Base-by-base conservation (phyloP, 75 land plant species). In the Pinus tabuliformis region DNA sequence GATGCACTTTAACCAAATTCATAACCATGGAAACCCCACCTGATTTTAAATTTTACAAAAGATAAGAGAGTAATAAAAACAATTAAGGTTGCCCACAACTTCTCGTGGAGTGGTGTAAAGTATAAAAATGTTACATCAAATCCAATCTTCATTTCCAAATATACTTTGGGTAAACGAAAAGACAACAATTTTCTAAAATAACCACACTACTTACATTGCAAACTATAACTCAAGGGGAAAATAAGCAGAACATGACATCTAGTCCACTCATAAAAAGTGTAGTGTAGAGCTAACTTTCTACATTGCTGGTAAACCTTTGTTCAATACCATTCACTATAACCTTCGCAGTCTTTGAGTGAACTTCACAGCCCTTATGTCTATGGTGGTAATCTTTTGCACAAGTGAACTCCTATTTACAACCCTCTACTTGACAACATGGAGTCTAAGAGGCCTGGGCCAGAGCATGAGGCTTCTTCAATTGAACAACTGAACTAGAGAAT, bases 371-470 rank as follows among this genome's bases (percentile, higher is more conserved):
- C 62, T 85, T 82, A 64, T 93, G 95, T 3, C 82, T 81, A 30
- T 89, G 80, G 76, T 93, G 89, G 57, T 93, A 93, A 64, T 90
- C 91, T 75, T 90, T 93, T 8, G 88, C 84, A 45, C 81, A 59
- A 56, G 83, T 66, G 2, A 93, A 88, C 33, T 93, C 93, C 37
- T 87, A 58, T 30, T 86, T 83, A 73, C 93, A 93, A 12, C 95
- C 95, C 79, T 90, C 91, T 52, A 90, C 95, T 74, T 93, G 95
- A 80, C 95, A 93, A 6, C 59, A 71, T 7, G 84, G 81, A 18
- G 45, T 62, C 28, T 78, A 84, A 3, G 56, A 75, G 42, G 60
- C 70, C 71, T 82, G 85, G 39, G 72, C 65, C 42, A 74, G 18
- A 4, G 77, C 59, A 28, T 66, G 79, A 4, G 72, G 58, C 75